Percentiles rank a stretch among this genome's conserved stretches.
phyloP scores from a whole-genome alignment of 1,284 basidiomycete genomes.

The Cryptococcus sp. region DNA sequence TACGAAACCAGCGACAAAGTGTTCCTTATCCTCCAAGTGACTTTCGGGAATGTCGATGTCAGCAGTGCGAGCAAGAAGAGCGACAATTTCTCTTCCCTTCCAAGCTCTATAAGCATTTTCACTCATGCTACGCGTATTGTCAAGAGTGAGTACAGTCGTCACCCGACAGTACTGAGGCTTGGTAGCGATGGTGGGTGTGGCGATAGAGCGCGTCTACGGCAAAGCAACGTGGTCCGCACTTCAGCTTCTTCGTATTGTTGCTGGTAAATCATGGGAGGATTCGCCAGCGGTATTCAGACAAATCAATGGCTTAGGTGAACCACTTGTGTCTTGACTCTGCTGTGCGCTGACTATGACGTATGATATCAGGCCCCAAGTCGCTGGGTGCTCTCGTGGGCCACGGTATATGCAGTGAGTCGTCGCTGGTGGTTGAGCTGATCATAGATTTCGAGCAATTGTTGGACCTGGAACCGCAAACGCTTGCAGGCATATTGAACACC shows the following conservation, averaged over 20 bases:
- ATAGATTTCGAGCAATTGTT: background rate
- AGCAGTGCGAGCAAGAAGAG: constrained; percentile 31
- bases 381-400: constrained; percentile 32
- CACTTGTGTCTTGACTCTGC: background rate
- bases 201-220: constrained; percentile 28
- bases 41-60: constrained; percentile 42
- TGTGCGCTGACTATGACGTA: background rate
- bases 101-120: constrained; percentile 39
- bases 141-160: constrained; percentile 24
- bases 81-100: constrained; percentile 29
- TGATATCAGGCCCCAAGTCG: constrained; percentile 36
- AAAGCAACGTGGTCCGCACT: constrained; percentile 30
- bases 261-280: constrained; percentile 51
- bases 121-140: constrained; percentile 41
- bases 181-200: constrained; percentile 40
- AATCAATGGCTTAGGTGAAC: constrained; percentile 39
- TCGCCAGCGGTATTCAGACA: constrained; percentile 44
- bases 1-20: constrained; percentile 45
- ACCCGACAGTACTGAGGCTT: background rate
- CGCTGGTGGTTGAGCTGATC: background rate
- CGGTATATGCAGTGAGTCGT: constrained; percentile 27
- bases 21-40: constrained; percentile 45
- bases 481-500: background rate
- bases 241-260: constrained; percentile 35
- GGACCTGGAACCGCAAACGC: background rate